phyloP scores from a whole-genome alignment of 768 basidiomycete species.

The Mycena albidolilacea region DNA sequence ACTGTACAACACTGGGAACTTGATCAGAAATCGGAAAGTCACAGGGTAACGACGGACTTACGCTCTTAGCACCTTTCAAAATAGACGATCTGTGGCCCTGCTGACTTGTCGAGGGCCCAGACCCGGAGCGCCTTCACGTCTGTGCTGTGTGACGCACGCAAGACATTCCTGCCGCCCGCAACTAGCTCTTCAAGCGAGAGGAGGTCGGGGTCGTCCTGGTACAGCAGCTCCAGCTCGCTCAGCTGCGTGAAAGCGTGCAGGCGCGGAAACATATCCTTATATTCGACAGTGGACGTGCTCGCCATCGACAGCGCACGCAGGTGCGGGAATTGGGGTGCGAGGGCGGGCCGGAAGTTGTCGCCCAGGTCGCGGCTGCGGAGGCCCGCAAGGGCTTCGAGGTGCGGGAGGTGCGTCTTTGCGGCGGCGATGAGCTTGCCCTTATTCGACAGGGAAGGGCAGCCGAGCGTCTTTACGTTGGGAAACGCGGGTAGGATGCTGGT shows the following conservation, averaged over 20 bases:
- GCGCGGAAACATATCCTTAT: not conserved
- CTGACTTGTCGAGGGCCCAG: not conserved
- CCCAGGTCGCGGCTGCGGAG: not conserved
- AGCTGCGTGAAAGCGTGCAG: conserved; percentile 7
- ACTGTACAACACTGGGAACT: too few relatives aligned
- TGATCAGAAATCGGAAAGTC: too few relatives aligned
- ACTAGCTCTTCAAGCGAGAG: not conserved
- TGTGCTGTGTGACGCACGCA: not conserved
- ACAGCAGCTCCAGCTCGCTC: conserved; percentile 1
- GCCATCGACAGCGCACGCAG: conserved; percentile 16
- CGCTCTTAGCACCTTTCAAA: not conserved
- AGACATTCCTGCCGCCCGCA: not conserved
- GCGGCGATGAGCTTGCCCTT: not conserved
- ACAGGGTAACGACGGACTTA: not conserved
- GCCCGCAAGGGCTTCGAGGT: conserved; percentile 10
- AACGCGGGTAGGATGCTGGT: conserved; percentile 12
- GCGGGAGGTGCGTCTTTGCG: not conserved
- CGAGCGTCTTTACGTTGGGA: conserved; percentile 22
- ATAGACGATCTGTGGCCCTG: not conserved
- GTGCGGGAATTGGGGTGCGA: conserved; percentile 9
- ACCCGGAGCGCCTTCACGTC: conserved; percentile 5
- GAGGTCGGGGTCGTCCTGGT: not conserved
- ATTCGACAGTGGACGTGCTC: not conserved
- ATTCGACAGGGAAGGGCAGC: not conserved
- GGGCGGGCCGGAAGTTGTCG: not conserved